Conservation (phyloP, 2,329 filamentous ascomycete genomes). For the Pseudopithomyces chartarum region DNA sequence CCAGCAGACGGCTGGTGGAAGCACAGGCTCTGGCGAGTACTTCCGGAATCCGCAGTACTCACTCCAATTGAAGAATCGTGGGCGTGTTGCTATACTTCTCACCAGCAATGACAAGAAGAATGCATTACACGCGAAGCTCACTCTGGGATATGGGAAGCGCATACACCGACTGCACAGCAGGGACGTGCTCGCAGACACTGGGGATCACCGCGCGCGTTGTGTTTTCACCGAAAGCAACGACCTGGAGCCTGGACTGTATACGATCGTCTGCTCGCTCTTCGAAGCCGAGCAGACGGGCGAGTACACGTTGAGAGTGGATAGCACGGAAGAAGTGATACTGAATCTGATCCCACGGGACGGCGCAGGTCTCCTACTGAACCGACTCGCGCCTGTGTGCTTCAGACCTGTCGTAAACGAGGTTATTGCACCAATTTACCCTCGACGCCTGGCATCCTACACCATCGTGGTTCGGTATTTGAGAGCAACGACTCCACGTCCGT, state of each 20-base stretch:
- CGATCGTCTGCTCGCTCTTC: slow-evolving; percentile 88
- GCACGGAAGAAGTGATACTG: slow-evolving; percentile 62
- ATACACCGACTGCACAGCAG: slow-evolving; percentile 71
- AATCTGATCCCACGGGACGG: slow-evolving; percentile 70
- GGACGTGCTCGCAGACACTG: slow-evolving; percentile 81
- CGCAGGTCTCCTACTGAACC: slow-evolving; percentile 72
- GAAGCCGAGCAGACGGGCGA: slow-evolving; percentile 76
- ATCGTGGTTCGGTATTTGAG: slow-evolving; percentile 57
- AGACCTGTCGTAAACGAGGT: slow-evolving; percentile 57
- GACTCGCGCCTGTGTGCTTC: slow-evolving; percentile 61
- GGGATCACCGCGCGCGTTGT: slow-evolving; percentile 85
- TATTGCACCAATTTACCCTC: slow-evolving; percentile 55
- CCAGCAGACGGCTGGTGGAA: slow-evolving; percentile 80
- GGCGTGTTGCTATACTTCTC: slow-evolving; percentile 74
- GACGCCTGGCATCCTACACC: slow-evolving; percentile 65
- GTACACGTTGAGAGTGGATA: slow-evolving; percentile 77
- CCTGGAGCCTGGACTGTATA: slow-evolving; percentile 77
- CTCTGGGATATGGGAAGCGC: slow-evolving; percentile 76
- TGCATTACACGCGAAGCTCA: slow-evolving; percentile 82
- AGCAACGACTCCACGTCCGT: slow-evolving; percentile 32
- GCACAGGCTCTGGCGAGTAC: slow-evolving; percentile 75
- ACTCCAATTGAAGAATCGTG: slow-evolving; percentile 61
- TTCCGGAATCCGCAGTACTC: slow-evolving; percentile 87
- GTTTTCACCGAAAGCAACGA: slow-evolving; percentile 67
- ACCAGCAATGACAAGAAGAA: slow-evolving; percentile 69